Conservation (phyloP, 768 basidiomycete species). For the Termitomyces sp. region DNA sequence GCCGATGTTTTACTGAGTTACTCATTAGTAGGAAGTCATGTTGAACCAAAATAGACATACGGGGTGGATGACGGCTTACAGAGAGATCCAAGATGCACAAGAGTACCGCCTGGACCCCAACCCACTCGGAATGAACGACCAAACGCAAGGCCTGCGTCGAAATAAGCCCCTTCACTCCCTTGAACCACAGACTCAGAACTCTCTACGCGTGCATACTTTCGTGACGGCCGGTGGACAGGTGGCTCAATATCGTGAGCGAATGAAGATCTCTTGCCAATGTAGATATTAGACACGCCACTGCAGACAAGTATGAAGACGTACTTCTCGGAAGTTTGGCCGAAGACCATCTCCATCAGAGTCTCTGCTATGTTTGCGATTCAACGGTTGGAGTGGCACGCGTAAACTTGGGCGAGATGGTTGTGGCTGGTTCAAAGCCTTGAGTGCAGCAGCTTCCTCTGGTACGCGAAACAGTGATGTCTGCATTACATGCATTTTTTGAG, state of each 20-base stretch:
- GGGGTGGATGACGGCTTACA: constrained; percentile 47
- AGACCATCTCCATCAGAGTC: constrained; percentile 72
- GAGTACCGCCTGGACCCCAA: constrained; percentile 78
- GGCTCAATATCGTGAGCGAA: constrained; percentile 72
- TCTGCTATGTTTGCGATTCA: constrained; percentile 68
- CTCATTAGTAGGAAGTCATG: neutral
- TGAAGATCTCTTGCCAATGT: constrained; percentile 56
- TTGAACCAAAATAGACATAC: constrained; percentile 34
- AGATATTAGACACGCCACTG: constrained; percentile 3
- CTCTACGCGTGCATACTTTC: constrained; percentile 76
- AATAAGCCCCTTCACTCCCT: constrained; percentile 57
- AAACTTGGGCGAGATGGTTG: constrained; percentile 30
- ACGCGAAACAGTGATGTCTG: constrained; percentile 81
- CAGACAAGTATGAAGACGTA: constrained; percentile 13
- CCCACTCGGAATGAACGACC: constrained; percentile 87
- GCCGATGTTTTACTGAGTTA: constrained; percentile 42
- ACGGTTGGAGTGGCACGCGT: constrained; percentile 28
- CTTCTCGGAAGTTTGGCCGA: constrained; percentile 58
- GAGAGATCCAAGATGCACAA: constrained; percentile 75
- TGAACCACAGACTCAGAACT: constrained; percentile 58
- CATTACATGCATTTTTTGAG: constrained; percentile 90
- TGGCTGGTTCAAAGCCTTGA: constrained; percentile 47
- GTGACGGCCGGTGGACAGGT: constrained; percentile 62
- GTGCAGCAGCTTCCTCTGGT: constrained; percentile 66
- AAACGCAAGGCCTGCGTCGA: constrained; percentile 81